A percentile compares a stretch with the other conserved stretches of the same genome.
Conservation (phyloP, 305 asterid genomes). For the Fraxinus sp. region DNA sequence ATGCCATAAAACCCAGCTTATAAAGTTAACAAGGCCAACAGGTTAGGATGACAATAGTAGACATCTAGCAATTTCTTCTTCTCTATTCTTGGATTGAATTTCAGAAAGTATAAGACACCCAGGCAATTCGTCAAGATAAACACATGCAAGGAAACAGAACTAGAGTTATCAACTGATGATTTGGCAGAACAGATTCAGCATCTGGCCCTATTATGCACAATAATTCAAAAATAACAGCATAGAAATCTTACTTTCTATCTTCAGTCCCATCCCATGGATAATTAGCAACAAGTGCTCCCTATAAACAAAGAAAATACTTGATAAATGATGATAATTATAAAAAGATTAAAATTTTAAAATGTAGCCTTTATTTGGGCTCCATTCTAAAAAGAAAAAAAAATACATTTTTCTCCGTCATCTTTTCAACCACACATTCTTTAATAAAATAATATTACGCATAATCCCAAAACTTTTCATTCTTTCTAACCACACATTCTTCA, state of each 20-base stretch:
- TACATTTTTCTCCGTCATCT: no score
- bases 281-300: slow-evolving; percentile 95
- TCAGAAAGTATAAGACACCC: background rate
- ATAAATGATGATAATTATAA: slow-evolving; percentile 12
- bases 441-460: no score
- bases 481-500: no score
- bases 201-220: background rate
- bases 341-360: background rate
- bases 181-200: background rate
- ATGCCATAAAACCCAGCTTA: background rate
- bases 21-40: background rate
- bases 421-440: no score
- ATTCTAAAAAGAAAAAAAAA: no score
- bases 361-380: no score
- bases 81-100: background rate
- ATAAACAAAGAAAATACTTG: slow-evolving; percentile 20
- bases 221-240: slow-evolving; percentile 12
- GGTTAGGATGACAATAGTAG: background rate
- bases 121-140: background rate
- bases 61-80: background rate
- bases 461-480: no score
- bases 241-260: slow-evolving; percentile 58
- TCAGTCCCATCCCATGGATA: slow-evolving; percentile 94
- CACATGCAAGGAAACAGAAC: background rate
- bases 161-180: slow-evolving; percentile 10